phyloP scores from a whole-genome alignment of 331 rosid species.

The Spiraea crenata region DNA sequence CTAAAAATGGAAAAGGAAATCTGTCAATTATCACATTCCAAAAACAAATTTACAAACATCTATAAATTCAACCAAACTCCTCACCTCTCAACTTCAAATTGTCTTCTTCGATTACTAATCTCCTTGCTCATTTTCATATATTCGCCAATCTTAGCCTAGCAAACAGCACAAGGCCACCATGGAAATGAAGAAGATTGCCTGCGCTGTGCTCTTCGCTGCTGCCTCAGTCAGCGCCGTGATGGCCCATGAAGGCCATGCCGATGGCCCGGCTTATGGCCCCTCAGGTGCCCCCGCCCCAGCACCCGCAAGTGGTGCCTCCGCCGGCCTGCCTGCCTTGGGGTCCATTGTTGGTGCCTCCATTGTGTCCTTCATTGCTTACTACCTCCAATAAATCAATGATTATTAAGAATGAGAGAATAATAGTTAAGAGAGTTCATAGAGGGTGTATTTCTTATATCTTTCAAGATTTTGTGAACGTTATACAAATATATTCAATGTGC shows the following conservation, averaged over 20 bases:
- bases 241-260: conserved; percentile 17
- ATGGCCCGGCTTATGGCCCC: conserved; percentile 1
- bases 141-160: conserved; percentile 2
- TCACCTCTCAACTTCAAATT: conserved; percentile 13
- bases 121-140: not conserved
- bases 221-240: conserved; percentile 39
- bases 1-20: not conserved
- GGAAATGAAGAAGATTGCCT: conserved; percentile 54
- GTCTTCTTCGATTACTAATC: conserved; percentile 12
- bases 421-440: not conserved
- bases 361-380: conserved; percentile 41
- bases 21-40: conserved; percentile 6
- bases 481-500: too few species aligned
- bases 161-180: not conserved
- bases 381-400: conserved; percentile 30
- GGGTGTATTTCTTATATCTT: not conserved
- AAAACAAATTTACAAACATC: not conserved
- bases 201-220: conserved; percentile 37
- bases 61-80: not conserved
- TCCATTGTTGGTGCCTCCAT: conserved; percentile 45
- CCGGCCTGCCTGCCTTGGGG: conserved; percentile 37
- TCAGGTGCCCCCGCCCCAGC: conserved; percentile 28
- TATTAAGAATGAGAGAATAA: not conserved
- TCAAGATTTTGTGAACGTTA: too few species aligned
- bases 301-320: conserved; percentile 20